Evolutionary conservation across 805 yeast genomes (phyloP).

Genomic region (Spathaspora hagerdaliae): DNA sequence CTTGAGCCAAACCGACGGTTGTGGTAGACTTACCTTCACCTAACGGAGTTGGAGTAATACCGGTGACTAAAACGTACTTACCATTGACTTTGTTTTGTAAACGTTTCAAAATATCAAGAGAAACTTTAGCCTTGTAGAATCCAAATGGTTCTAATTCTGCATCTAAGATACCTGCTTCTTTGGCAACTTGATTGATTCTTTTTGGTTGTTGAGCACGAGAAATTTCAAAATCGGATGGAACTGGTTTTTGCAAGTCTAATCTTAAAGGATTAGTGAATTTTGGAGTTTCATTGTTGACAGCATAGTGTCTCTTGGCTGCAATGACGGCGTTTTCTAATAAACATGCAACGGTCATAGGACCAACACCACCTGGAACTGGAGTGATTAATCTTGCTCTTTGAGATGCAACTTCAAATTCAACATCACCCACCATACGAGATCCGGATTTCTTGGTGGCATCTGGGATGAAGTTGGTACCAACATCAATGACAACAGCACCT

Average conservation of each 20-base stretch:
- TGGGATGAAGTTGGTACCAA: slow-evolving; percentile 73
- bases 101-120: slow-evolving; percentile 59
- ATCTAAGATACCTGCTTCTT: slow-evolving; percentile 63
- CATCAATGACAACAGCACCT: slow-evolving; percentile 72
- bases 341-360: slow-evolving; percentile 90
- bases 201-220: slow-evolving; percentile 75
- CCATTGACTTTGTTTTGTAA: slow-evolving; percentile 59
- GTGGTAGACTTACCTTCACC: slow-evolving; percentile 88
- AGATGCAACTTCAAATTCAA: slow-evolving; percentile 55
- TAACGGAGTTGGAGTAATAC: slow-evolving; percentile 81
- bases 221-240: slow-evolving; percentile 77
- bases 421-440: slow-evolving; percentile 72
- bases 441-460: slow-evolving; percentile 69
- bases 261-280: slow-evolving; percentile 52
- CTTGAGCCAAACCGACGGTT: slow-evolving; percentile 78
- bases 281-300: slow-evolving; percentile 38
- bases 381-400: slow-evolving; percentile 61
- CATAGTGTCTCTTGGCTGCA: slow-evolving; percentile 57
- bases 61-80: slow-evolving; percentile 72
- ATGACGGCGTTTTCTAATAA: slow-evolving; percentile 65
- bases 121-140: slow-evolving; percentile 72
- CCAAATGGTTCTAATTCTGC: slow-evolving; percentile 74
- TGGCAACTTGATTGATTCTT: slow-evolving; percentile 62
- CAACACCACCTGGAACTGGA: slow-evolving; percentile 93
- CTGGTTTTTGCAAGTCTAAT: slow-evolving; percentile 56